Evolutionary conservation across 192 early-diverging fungal species (phyloP), one percentile per base, ranked within the genome.

Genomic region (Entomortierella beljakovae): DNA sequence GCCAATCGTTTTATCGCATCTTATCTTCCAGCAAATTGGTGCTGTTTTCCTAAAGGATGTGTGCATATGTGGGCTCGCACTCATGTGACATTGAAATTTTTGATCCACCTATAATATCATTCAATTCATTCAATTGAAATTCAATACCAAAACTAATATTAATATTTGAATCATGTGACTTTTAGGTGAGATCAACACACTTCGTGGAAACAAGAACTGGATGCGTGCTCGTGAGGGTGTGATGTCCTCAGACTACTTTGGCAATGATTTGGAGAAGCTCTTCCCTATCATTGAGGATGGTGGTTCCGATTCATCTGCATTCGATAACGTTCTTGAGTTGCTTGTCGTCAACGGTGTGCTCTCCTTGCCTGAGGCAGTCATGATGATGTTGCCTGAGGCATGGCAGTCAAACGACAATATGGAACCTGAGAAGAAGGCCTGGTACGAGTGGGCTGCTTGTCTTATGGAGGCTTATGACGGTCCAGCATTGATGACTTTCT

Each of bases 141-240:
- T 42, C 5, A 15, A 1, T 43, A 29, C 37, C n/a, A 20, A 34
- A 29, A 23, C 42, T 13, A 40, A 40, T 40, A 40, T 40, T 40
- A 40, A 40, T 40, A 26, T 49, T 20, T 37, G 7, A 9, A 32
- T 57, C 64, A 65, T 40, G 52, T 55, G 26, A 57, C 2, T 7
- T 22, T n/a, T 57, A 93, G 90, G 96, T 85, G 98, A 99, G 82
- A 99, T 99, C 81, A 99, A 99, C 84, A 99, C 98, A 34, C 88
- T 99, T 50, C 91, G 95, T 60, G 98, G 98, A 43, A 99, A 99
- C 90, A 98, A 98, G 84, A 99, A 98, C 89, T 99, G 98, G 98
- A 98, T 98, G 98, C 91, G 97, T 48, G 94, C 98, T 55, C 93
- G 98, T 53, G 96, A 99, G 80, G 97, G 98, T 61, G 90, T 96